phyloP scores from a whole-genome alignment of 257 asterid species.

The Plantago ovata region DNA sequence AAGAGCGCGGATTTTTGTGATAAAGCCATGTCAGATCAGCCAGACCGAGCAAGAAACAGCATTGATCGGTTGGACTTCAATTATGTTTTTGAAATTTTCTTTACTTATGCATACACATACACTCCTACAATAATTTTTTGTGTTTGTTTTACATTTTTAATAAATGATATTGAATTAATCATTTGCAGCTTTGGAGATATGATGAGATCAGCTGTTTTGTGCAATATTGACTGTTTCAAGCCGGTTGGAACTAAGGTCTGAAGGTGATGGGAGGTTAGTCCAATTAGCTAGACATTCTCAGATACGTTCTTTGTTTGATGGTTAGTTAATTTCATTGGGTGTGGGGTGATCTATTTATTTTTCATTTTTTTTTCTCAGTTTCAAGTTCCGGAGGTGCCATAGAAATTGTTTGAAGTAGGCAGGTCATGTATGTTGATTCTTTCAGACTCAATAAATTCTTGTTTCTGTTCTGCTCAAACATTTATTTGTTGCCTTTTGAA shows the following conservation, averaged over 20 bases:
- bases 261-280: slow-evolving; percentile 47
- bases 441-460: slow-evolving; percentile 9
- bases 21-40: slow-evolving; percentile 59
- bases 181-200: slow-evolving; percentile 85
- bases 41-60: slow-evolving; percentile 88
- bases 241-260: slow-evolving; percentile 73
- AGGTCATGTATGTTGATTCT: slow-evolving; percentile 22
- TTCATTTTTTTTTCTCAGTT: slow-evolving; percentile 9
- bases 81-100: slow-evolving; percentile 31
- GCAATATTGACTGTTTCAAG: slow-evolving; percentile 95
- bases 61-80: slow-evolving; percentile 84
- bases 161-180: slow-evolving; percentile 23
- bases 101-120: not conserved
- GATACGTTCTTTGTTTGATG: not conserved
- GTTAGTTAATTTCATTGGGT: slow-evolving; percentile 21
- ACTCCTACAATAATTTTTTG: too few relatives aligned
- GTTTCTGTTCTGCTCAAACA: slow-evolving; percentile 4
- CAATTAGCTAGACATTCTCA: slow-evolving; percentile 21
- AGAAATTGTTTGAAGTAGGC: slow-evolving; percentile 19
- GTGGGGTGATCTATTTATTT: slow-evolving; percentile 13
- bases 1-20: slow-evolving; percentile 52
- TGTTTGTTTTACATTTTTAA: slow-evolving; percentile 12
- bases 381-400: slow-evolving; percentile 10
- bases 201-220: slow-evolving; percentile 92
- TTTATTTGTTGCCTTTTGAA: slow-evolving; percentile 13